These are phyloP conservation scores for Carex kokanica DNA, from an alignment of 176 grass and related monocot genomes.

Conservation along the genomic window DNA sequence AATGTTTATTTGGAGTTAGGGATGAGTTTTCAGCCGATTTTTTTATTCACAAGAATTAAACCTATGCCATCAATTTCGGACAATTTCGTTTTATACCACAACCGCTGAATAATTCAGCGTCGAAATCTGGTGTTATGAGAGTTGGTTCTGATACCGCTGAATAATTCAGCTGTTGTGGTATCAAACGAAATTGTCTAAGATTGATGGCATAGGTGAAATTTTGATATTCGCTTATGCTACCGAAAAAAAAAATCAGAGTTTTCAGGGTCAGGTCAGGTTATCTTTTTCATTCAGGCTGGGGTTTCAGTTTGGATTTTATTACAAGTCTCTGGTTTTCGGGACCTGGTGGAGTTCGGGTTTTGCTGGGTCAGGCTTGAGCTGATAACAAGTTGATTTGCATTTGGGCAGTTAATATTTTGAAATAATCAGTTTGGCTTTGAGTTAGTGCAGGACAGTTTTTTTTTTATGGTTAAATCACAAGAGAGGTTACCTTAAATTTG, in stretches of 20 bases:
- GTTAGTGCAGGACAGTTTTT: neutral
- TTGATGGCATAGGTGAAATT: too few species aligned
- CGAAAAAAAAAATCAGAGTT: neutral
- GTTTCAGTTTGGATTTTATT: neutral
- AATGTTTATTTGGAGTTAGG: neutral
- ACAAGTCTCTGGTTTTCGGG: neutral
- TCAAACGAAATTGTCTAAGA: too few species aligned
- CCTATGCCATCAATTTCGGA: too few species aligned
- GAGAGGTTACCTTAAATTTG: conserved; percentile 58
- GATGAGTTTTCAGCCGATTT: neutral
- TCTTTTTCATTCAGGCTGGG: neutral
- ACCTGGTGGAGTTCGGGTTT: neutral
- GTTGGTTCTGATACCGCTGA: too few species aligned
- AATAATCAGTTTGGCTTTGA: neutral
- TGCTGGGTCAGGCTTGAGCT: neutral
- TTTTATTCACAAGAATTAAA: too few species aligned
- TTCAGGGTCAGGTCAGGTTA: neutral
- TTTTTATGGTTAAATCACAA: conserved; percentile 8
- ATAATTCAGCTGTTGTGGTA: too few species aligned
- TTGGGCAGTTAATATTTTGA: neutral
- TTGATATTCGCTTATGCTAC: too few species aligned
- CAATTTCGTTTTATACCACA: too few species aligned
- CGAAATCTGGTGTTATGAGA: too few species aligned
- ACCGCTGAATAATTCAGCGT: too few species aligned
- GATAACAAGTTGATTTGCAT: conserved; percentile 10